Evolutionary conservation across 78 protist genomes (phyloP), one percentile per base, ranked within the genome.

Genomic region (Thecamonas trahens): DNA sequence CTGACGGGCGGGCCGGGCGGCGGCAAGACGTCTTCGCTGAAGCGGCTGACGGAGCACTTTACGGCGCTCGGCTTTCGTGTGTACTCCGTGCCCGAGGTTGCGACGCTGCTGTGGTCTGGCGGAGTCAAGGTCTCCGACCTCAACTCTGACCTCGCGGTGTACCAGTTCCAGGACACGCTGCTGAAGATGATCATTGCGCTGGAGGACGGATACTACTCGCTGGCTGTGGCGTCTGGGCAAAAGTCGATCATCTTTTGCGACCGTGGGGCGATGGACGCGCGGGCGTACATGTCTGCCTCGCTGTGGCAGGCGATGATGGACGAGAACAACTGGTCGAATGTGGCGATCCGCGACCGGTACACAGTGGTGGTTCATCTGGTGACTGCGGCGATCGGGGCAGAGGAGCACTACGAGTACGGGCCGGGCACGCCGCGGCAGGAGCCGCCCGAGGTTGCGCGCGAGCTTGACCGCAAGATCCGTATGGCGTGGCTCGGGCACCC

Each of bases 201-300:
- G 55, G 71, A 67, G 14, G 71, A 67, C 60, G 8, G 40, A 5
- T 67, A 18, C 42, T 8, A 7, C 8, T 11, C 38, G 13, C 47
- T 67, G 13, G 71, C 71, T 5, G 55, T 6, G n/a, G 38, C 71
- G 8, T 67, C 71, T 15, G 53, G 55, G 13, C 7, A 53, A 14
- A 11, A 11, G 26, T n/a, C 71, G n/a, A n/a, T 67, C 39, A 67
- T 67, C 42, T 18, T 67, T 8, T 50, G 52, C 26, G 66, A 67
- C 71, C 38, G 71, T 6, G 71, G 71, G 13, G 71, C 47, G 32
- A n/a, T 67, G 28, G 71, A 67, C 42, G 55, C 60, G 11, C 39
- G 49, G 5, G 60, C 60, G 15, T 53, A 67, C 60, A 35, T 67
- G 62, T 11, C 47, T 15, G 66, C 22, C 24, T 6, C 7, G 35